Base-by-base conservation (phyloP, 2,329 filamentous ascomycete genomes). In the Aspergillus ibericus region DNA sequence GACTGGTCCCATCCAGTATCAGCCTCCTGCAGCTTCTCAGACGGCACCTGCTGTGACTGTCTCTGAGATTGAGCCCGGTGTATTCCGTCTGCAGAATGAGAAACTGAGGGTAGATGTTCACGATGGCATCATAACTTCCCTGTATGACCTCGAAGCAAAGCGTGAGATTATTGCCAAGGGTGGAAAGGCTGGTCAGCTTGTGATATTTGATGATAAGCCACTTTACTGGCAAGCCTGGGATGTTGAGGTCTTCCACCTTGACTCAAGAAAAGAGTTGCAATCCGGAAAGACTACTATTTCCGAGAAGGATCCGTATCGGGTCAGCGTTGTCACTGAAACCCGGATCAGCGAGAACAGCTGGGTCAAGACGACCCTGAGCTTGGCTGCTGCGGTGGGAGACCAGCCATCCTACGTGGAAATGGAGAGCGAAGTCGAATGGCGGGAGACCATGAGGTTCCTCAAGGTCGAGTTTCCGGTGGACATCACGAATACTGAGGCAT, bases 181-280 rank as follows among this genome's bases (percentile, higher is more conserved):
- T 29, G 84, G 85, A 22, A 93, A 93, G 73, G 93, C 89, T 22
- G 96, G 96, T 66, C 92, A 97, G 72, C 86, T 95, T 52, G 93
- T 98, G 63, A 87, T 98, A 22, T 98, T 96, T 69, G 95, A 99
- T 70, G 95, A 99, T 78, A 97, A 98, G 78, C 93, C 93, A 20
- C 83, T 97, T 22, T 96, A 96, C 80, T 98, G 92, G 93, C 91
- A 97, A 77, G 93, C 92, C 2, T 96, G 93, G 93, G 93, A 99
- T 74, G 93, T 98, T 5, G 95, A 99, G 76, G 93, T 98, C 27
- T 99, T 89, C 78, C 95, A 99, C 69, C 84, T 98, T 25, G 87
- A 96, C 56, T 95, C 92, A 1, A 87, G 92, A 57, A 85, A 90
- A 72, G 90, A 93, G 72, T 82, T 99, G 13, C 72, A 83, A 5